Evolutionary conservation across 2,329 filamentous ascomycete genomes (phyloP).

Genomic region (Pseudogymnoascus sp.): DNA sequence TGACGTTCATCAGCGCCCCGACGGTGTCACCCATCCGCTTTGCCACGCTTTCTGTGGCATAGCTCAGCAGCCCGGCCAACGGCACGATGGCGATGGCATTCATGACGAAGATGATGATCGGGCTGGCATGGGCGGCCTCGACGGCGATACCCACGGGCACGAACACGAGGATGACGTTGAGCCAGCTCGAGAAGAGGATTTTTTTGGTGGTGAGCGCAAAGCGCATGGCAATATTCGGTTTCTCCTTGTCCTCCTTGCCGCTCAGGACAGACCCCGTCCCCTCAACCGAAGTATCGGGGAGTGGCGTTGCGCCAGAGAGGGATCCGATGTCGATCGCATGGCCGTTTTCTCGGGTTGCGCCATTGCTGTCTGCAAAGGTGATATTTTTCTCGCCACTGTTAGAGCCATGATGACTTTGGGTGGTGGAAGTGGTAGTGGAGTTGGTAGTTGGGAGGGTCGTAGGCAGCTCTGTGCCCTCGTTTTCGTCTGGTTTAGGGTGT

Average conservation of each 20-base stretch:
- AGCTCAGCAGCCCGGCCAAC: constrained; percentile 62
- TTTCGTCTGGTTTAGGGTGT: background rate
- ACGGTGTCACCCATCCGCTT: constrained; percentile 65
- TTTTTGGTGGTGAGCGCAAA: constrained; percentile 39
- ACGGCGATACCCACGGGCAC: constrained; percentile 70
- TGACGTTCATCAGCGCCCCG: constrained; percentile 67
- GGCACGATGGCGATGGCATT: constrained; percentile 72
- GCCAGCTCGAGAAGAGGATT: constrained; percentile 65
- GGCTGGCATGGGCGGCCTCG: constrained; percentile 45
- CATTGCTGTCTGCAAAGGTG: background rate
- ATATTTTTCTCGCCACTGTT: background rate
- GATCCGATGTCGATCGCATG: background rate
- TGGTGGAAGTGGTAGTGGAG: background rate
- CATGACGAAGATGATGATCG: constrained; percentile 62
- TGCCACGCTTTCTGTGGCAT: constrained; percentile 70
- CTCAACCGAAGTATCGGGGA: constrained; percentile 31
- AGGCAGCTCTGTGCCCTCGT: background rate
- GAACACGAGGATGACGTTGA: constrained; percentile 71
- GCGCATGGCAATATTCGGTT: constrained; percentile 22
- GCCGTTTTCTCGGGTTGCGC: background rate
- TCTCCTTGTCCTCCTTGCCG: constrained; percentile 20
- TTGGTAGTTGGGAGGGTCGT: background rate
- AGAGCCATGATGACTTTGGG: background rate
- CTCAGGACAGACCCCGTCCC: constrained; percentile 52
- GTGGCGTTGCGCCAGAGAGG: background rate